Evolutionary conservation across 371 early-diverging fungal species (phyloP).

Genomic region (Mucor racemosus): DNA sequence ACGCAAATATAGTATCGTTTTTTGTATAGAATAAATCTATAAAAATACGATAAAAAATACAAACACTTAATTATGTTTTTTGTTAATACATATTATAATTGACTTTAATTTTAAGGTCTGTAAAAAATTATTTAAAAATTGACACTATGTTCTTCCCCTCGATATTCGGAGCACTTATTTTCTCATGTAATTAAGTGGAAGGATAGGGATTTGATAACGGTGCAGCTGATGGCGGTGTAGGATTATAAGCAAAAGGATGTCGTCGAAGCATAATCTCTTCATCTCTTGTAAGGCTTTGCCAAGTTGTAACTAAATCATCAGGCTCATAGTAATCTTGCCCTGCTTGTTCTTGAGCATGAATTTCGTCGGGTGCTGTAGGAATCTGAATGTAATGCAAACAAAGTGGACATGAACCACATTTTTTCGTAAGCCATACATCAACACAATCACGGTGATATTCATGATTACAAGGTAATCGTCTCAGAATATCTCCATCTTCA

Average conservation of each 20-base stretch:
- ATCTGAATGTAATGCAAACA: conserved; percentile 33
- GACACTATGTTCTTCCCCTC: too few species aligned
- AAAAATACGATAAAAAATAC: too few species aligned
- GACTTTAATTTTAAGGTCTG: too few species aligned
- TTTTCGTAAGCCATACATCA: conserved; percentile 56
- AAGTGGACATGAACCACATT: conserved; percentile 53
- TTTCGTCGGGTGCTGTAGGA: conserved; percentile 15
- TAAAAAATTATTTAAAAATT: too few species aligned
- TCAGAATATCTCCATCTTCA: conserved; percentile 58
- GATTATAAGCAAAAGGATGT: conserved; percentile 5
- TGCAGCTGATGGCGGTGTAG: not conserved
- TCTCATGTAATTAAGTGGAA: not conserved
- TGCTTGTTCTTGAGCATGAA: not conserved
- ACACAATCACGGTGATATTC: conserved; percentile 83
- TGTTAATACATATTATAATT: too few species aligned
- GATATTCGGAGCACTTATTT: too few species aligned
- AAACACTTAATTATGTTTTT: too few species aligned
- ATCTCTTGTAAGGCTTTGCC: conserved; percentile 9
- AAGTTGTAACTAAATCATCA: conserved; percentile 10
- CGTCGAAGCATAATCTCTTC: conserved; percentile 12
- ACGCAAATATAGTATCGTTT: too few species aligned
- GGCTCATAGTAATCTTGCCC: conserved; percentile 9
- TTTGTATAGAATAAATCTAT: too few species aligned
- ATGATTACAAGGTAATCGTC: conserved; percentile 76
- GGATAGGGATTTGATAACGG: not conserved